phyloP scores from a whole-genome alignment of 495 filamentous ascomycete species.

The Talaromyces trachyspermus region DNA sequence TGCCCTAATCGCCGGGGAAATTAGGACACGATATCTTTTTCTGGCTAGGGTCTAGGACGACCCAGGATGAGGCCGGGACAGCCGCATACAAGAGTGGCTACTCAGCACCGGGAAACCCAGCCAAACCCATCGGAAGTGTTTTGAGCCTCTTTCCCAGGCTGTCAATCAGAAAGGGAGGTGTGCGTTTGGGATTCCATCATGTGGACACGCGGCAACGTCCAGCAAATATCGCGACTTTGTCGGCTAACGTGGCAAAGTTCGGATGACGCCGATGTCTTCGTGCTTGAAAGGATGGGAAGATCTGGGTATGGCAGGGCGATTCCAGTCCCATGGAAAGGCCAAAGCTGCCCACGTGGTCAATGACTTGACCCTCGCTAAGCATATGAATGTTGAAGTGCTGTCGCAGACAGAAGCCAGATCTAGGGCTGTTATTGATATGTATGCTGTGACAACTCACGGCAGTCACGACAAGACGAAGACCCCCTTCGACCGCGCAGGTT shows the following conservation, averaged over 20 bases:
- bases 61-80: conserved; percentile 56
- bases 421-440: conserved; percentile 41
- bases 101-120: conserved; percentile 53
- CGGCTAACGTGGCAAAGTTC: conserved; percentile 51
- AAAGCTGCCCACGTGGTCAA: conserved; percentile 57
- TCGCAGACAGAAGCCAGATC: conserved; percentile 49
- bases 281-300: conserved; percentile 52
- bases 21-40: conserved; percentile 52
- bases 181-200: conserved; percentile 51
- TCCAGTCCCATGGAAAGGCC: conserved; percentile 60
- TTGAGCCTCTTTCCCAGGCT: conserved; percentile 47
- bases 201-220: conserved; percentile 36
- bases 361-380: conserved; percentile 53
- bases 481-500: conserved; percentile 39
- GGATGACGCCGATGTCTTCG: conserved; percentile 55
- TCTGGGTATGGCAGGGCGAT: conserved; percentile 59
- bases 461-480: no score
- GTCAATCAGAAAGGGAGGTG: conserved; percentile 48
- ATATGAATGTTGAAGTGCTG: conserved; percentile 54
- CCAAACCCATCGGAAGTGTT: conserved; percentile 49
- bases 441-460: no score
- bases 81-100: conserved; percentile 58
- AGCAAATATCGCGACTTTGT: conserved; percentile 33
- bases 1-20: conserved; percentile 20
- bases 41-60: conserved; percentile 52